phyloP scores from a whole-genome alignment of 129 eudicot species.

The Flaveria bidentis region DNA sequence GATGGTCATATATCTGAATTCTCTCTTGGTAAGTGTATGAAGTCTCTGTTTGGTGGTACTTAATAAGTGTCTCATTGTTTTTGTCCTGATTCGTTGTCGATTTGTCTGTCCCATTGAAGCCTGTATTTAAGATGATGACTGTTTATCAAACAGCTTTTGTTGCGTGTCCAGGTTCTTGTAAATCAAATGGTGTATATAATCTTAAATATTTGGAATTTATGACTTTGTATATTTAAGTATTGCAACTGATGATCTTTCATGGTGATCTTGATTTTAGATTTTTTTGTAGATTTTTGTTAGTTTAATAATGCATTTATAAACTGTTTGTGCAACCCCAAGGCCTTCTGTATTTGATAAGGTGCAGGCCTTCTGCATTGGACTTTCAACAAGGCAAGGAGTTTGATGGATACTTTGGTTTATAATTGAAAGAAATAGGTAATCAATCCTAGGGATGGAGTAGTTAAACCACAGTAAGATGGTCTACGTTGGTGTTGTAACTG shows the following conservation, averaged over 20 bases:
- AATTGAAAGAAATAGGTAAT: no score
- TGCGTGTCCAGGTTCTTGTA: slow-evolving; percentile 33
- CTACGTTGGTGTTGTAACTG: no score
- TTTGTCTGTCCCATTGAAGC: slow-evolving; percentile 27
- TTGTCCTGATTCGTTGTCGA: slow-evolving; percentile 16
- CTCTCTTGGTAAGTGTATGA: slow-evolving; percentile 17
- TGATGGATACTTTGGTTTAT: no score
- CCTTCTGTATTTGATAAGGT: background rate
- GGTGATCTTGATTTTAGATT: slow-evolving; percentile 4
- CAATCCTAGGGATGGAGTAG: no score
- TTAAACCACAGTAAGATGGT: no score
- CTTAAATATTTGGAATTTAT: slow-evolving; percentile 5
- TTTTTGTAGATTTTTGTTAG: background rate
- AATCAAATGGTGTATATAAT: slow-evolving; percentile 31
- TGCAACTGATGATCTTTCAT: slow-evolving; percentile 20
- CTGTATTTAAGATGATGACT: slow-evolving; percentile 20
- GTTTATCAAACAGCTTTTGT: slow-evolving; percentile 21
- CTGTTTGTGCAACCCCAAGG: background rate
- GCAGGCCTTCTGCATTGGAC: no score
- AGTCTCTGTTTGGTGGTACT: background rate
- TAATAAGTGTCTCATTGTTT: slow-evolving; percentile 5
- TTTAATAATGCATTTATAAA: background rate
- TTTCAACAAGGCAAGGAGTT: no score
- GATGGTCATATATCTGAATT: background rate
- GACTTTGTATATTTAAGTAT: slow-evolving; percentile 15